Evolutionary conservation across 2,329 filamentous ascomycete species (phyloP).

Genomic region (Hawksworthiomyces lignivorus): DNA sequence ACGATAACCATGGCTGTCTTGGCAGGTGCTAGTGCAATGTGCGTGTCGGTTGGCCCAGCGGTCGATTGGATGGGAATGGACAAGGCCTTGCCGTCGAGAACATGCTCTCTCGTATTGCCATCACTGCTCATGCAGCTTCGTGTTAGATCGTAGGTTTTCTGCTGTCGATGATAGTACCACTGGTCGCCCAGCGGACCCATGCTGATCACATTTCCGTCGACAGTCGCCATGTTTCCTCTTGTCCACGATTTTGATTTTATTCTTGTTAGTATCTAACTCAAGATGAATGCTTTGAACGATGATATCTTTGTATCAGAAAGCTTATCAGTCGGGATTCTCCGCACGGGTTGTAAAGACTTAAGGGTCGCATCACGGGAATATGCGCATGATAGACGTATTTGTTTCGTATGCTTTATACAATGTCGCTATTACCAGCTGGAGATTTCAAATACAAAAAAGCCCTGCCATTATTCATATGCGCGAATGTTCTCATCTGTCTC

Average conservation of each 20-base stretch:
- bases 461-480: too few species aligned
- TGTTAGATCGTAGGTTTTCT: constrained; percentile 24
- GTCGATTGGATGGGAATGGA: constrained; percentile 29
- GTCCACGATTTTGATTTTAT: neutral
- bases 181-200: constrained; percentile 24
- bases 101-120: neutral
- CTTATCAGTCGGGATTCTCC: too few species aligned
- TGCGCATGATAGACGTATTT: too few species aligned
- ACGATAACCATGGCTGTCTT: constrained; percentile 25
- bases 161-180: constrained; percentile 23
- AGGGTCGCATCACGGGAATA: too few species aligned
- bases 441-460: too few species aligned
- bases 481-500: too few species aligned
- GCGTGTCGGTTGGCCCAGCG: constrained; percentile 38
- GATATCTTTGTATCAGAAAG: too few species aligned
- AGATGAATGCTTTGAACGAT: too few species aligned
- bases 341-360: too few species aligned
- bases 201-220: constrained; percentile 11
- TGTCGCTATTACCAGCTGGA: too few species aligned
- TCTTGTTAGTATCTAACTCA: too few species aligned
- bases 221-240: constrained; percentile 4
- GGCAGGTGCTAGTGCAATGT: constrained; percentile 43
- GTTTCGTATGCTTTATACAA: too few species aligned
- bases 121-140: constrained; percentile 5
- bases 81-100: constrained; percentile 20